phyloP scores from a whole-genome alignment of 2,329 filamentous ascomycete species.

The Lachnellula suecica region DNA sequence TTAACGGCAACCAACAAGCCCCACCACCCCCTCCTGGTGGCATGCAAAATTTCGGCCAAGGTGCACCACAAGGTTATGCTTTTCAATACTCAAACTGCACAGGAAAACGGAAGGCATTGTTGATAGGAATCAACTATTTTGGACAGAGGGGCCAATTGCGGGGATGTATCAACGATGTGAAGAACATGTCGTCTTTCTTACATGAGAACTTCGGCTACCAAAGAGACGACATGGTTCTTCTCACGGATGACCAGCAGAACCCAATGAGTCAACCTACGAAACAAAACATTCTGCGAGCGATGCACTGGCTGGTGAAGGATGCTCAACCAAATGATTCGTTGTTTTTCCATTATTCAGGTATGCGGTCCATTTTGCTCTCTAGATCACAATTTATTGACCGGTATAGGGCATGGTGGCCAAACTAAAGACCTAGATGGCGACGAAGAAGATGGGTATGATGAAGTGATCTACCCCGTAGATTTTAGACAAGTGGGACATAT shows the following conservation, averaged over 20 bases:
- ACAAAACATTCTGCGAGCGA: slow-evolving; percentile 90
- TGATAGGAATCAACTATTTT: slow-evolving; percentile 97
- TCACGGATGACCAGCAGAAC: slow-evolving; percentile 96
- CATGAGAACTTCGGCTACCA: slow-evolving; percentile 89
- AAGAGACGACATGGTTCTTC: slow-evolving; percentile 91
- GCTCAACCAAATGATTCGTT: slow-evolving; percentile 88
- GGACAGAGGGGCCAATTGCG: slow-evolving; percentile 84
- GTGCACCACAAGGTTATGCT: slow-evolving; percentile 75
- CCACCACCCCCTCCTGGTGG: slow-evolving; percentile 66
- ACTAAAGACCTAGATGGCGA: slow-evolving; percentile 76
- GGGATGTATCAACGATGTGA: slow-evolving; percentile 95
- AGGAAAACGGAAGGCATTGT: slow-evolving; percentile 79
- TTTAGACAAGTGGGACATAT: slow-evolving; percentile 75
- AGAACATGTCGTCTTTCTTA: slow-evolving; percentile 94
- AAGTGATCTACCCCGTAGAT: slow-evolving; percentile 81
- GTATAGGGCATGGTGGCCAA: slow-evolving; percentile 72
- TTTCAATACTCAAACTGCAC: slow-evolving; percentile 93
- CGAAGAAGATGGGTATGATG: slow-evolving; percentile 78
- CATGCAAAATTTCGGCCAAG: slow-evolving; percentile 72
- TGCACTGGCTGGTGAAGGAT: slow-evolving; percentile 97
- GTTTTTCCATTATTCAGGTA: slow-evolving; percentile 95
- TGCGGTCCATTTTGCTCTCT: slow-evolving; percentile 29
- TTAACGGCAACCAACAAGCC: slow-evolving; percentile 53
- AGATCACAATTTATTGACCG: slow-evolving; percentile 5
- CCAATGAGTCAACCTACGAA: slow-evolving; percentile 96